Percentiles rank a stretch among this genome's conserved stretches.
phyloP scores from a whole-genome alignment of 2,329 filamentous ascomycete genomes.

The Aspergillus melleus region DNA sequence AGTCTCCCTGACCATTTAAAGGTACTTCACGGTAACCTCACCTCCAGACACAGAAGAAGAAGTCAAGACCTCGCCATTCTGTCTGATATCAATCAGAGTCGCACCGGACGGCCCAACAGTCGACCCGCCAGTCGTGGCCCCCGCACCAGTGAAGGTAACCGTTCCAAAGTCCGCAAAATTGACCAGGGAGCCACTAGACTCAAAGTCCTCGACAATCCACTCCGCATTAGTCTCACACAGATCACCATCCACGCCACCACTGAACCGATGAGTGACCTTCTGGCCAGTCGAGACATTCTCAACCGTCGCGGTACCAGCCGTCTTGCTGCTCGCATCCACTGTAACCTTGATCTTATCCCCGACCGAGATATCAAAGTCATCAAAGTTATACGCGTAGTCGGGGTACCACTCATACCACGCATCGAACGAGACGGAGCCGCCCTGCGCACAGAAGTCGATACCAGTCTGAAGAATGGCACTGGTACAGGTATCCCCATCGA shows the following conservation, averaged over 20 bases:
- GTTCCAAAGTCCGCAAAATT: constrained; percentile 50
- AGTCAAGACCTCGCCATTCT: constrained; percentile 39
- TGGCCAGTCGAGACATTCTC: constrained; percentile 54
- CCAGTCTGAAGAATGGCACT: constrained; percentile 58
- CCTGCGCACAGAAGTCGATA: constrained; percentile 53
- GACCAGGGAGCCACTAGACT: constrained; percentile 38
- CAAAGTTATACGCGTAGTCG: constrained; percentile 55
- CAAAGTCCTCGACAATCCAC: constrained; percentile 55
- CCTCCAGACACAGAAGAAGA: constrained; percentile 21
- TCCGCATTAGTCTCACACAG: constrained; percentile 61
- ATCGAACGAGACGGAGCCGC: constrained; percentile 46
- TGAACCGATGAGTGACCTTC: constrained; percentile 54
- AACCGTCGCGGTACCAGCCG: constrained; percentile 46
- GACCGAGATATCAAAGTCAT: constrained; percentile 44
- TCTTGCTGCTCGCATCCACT: constrained; percentile 43
- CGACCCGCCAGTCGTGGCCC: constrained; percentile 31
- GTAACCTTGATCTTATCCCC: constrained; percentile 46
- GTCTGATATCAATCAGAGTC: constrained; percentile 49
- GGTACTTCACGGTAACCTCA: constrained; percentile 27
- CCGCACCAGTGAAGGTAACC: constrained; percentile 47
- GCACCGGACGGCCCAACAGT: constrained; percentile 38
- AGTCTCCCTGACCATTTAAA: constrained; percentile 5
- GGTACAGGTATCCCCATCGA: constrained; percentile 58
- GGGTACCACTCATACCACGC: constrained; percentile 64
- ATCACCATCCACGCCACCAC: constrained; percentile 33